Conservation (phyloP, 73 alveolate genomes). For the Halteria grandinella region DNA sequence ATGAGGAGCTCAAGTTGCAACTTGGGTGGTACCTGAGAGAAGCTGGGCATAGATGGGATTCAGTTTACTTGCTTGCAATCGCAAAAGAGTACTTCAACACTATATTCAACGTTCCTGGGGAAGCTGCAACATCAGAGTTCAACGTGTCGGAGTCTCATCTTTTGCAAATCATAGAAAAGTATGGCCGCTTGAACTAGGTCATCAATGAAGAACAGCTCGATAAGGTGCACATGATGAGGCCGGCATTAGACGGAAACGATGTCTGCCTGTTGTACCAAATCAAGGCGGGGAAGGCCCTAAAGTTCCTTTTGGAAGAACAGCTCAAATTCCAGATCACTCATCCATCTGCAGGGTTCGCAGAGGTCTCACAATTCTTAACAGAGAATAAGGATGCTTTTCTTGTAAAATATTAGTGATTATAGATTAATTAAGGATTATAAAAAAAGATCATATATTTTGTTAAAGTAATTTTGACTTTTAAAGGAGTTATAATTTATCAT, state of each 20-base stretch:
- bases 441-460: too few relatives aligned
- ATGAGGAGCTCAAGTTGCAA: too few relatives aligned
- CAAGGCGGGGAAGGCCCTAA: conserved; percentile 79
- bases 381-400: conserved; percentile 60
- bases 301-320: conserved; percentile 63
- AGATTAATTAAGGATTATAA: too few relatives aligned
- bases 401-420: too few relatives aligned
- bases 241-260: conserved; percentile 83
- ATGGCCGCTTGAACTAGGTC: conserved; percentile 42
- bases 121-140: conserved; percentile 2
- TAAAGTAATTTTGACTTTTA: too few relatives aligned
- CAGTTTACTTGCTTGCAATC: conserved; percentile 62
- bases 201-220: conserved; percentile 62
- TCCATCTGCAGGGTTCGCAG: conserved; percentile 53
- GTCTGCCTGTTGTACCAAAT: conserved; percentile 57
- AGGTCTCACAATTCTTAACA: conserved; percentile 25
- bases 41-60: conserved; percentile 53
- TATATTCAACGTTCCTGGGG: conserved; percentile 30
- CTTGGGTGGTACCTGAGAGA: conserved; percentile 53
- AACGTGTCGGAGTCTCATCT: neutral
- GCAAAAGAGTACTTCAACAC: conserved; percentile 62
- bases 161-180: conserved; percentile 41
- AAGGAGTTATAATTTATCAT: too few relatives aligned
- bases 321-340: conserved; percentile 53
- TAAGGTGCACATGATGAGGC: conserved; percentile 72